These are phyloP conservation scores for Serendipita indica DNA, from an alignment of 768 basidiomycete species.

Conservation along the genomic window DNA sequence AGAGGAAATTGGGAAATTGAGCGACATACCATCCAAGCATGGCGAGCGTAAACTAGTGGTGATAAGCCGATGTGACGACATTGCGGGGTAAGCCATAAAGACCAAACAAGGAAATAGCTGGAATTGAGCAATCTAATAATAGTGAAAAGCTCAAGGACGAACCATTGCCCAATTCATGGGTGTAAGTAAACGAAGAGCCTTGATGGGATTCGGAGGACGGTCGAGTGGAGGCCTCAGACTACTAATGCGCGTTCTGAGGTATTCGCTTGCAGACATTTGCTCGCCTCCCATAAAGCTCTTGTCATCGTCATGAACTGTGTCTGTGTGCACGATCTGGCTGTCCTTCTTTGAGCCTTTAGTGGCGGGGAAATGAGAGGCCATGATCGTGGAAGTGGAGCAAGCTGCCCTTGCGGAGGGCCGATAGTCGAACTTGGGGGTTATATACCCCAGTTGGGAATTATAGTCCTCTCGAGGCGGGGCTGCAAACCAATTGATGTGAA, in stretches of 20 bases:
- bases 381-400: too few species aligned
- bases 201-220: constrained; percentile 1
- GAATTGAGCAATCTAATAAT: background rate
- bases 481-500: too few species aligned
- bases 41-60: background rate
- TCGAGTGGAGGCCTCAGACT: background rate
- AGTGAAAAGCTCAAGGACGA: background rate
- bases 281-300: background rate
- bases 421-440: too few species aligned
- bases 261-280: background rate
- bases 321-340: too few species aligned
- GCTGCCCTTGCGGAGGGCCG: too few species aligned
- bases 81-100: too few species aligned
- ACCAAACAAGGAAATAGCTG: background rate
- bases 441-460: too few species aligned
- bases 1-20: too few species aligned
- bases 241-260: background rate
- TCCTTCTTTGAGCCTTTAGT: too few species aligned
- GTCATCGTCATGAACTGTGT: background rate
- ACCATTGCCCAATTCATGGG: background rate
- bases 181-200: background rate
- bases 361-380: too few species aligned
- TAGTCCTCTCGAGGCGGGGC: too few species aligned
- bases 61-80: too few species aligned
- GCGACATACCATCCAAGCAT: constrained; percentile 65